These are phyloP conservation scores for Corinectria fuckeliana DNA, from an alignment of 2,329 filamentous ascomycete species.

Conservation along the genomic window DNA sequence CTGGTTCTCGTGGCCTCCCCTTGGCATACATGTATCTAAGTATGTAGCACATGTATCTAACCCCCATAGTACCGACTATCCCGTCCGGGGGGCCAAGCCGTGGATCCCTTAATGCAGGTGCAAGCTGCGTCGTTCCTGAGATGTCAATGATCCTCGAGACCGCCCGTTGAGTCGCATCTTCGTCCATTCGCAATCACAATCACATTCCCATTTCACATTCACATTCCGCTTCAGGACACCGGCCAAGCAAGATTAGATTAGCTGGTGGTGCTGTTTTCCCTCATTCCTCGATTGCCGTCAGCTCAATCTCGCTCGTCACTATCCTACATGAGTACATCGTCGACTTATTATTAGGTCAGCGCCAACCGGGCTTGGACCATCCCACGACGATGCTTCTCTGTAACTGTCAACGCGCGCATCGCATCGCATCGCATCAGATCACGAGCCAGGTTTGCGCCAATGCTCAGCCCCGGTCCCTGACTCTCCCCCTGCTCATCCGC, in stretches of 20 bases:
- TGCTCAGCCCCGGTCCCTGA: conserved; percentile 23
- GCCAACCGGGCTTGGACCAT: conserved; percentile 1
- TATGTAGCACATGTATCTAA: background rate
- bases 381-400: background rate
- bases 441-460: conserved; percentile 32
- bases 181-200: conserved; percentile 12
- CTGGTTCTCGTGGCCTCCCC: background rate
- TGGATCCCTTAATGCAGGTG: conserved; percentile 29
- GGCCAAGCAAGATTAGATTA: conserved; percentile 29
- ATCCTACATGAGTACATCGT: too few species aligned
- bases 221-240: conserved; percentile 33
- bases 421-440: too few species aligned
- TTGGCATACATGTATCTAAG: background rate
- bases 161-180: conserved; percentile 11
- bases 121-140: conserved; percentile 26
- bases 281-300: too few species aligned
- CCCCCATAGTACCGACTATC: conserved; percentile 1
- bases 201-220: too few species aligned
- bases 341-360: too few species aligned
- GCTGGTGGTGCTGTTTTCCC: too few species aligned
- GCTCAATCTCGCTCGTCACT: too few species aligned
- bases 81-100: conserved; percentile 3
- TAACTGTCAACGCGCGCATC: conserved; percentile 31
- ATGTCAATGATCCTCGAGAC: conserved; percentile 12
- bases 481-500: background rate